Evolutionary conservation across 2,329 filamentous ascomycete species (phyloP), one percentile per base, ranked within the genome.

Genomic region (Paraphoma chrysanthemicola): DNA sequence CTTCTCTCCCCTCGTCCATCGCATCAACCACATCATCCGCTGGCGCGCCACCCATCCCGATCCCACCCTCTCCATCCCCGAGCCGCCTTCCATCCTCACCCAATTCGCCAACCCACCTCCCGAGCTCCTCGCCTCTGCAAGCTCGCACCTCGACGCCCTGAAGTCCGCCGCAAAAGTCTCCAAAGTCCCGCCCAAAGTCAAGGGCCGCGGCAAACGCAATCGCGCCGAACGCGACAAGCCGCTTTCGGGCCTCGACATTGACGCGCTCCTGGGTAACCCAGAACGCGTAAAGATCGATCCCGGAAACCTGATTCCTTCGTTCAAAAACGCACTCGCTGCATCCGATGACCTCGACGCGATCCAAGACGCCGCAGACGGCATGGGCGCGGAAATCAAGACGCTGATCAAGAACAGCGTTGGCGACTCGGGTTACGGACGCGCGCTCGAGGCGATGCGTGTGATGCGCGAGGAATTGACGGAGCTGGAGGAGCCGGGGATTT

Each of bases 231-330:
- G 84, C 0, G 85, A 90, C 56, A 94, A 94, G 67, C 95, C 95
- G 0, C 85, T 97, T 8, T 98, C 94, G 0, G 93, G 93, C 17
- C 88, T 99, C 41, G 91, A 98, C 67, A 85, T 98, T 39, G 90
- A 93, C 57, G 88, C 87, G 4, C 85, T 98, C 2, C 86, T 98
- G n/a, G 84, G 85, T 44, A 79, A 82, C 55, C 81, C 85, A 53
- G 85, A 83, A 45, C 79, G 78, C 29, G 77, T 82, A 71, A 82
- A 80, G 44, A 88, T 90, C 54, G 84, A 86, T 8, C 74, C 85
- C 0, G 84, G 89, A 9, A 98, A 98, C 62, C 87, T 93, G 1
- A 87, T 98, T 5, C 93, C 95, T 0, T 91, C 94, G 57, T 97
- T 97, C 85, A 96, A 93, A 72, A 92, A 92, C 73, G 84, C 89